A percentile compares a stretch with the other conserved stretches of the same genome.
Conservation (phyloP, 1,284 basidiomycete genomes). For the Rhodotorula sp. region DNA sequence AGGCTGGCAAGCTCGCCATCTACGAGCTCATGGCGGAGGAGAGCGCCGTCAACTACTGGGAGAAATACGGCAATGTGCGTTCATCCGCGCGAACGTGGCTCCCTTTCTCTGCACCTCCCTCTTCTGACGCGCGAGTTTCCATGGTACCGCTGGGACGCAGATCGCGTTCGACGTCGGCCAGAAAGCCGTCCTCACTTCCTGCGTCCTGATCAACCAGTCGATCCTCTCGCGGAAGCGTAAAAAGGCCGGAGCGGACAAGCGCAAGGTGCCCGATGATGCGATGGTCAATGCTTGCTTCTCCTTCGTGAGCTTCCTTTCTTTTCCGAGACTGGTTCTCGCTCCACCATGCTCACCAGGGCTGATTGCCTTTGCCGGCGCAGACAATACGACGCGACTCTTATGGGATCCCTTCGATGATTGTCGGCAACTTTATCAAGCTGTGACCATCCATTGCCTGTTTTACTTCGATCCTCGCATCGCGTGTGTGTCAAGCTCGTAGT, state of each 20-base stretch:
- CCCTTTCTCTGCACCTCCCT: no score
- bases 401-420: conserved; percentile 34
- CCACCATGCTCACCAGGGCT: background rate
- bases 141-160: background rate
- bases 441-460: background rate
- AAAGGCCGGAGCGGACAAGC: conserved; percentile 49
- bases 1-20: conserved; percentile 83
- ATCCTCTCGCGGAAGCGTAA: conserved; percentile 32
- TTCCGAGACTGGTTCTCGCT: background rate
- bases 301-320: conserved; percentile 3
- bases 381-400: conserved; percentile 34
- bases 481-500: background rate
- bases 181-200: conserved; percentile 90
- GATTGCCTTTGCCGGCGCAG: background rate
- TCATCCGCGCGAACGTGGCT: no score
- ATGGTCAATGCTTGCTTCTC: conserved; percentile 33
- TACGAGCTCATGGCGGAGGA: conserved; percentile 98
- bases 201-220: conserved; percentile 61
- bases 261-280: conserved; percentile 33
- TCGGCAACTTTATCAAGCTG: conserved; percentile 33
- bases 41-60: conserved; percentile 95
- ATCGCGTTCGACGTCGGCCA: conserved; percentile 79
- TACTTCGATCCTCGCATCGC: background rate
- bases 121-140: background rate
- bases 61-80: conserved; percentile 79